phyloP scores from a whole-genome alignment of 805 yeast genomes.

The Kockiozyma suomiensis region DNA sequence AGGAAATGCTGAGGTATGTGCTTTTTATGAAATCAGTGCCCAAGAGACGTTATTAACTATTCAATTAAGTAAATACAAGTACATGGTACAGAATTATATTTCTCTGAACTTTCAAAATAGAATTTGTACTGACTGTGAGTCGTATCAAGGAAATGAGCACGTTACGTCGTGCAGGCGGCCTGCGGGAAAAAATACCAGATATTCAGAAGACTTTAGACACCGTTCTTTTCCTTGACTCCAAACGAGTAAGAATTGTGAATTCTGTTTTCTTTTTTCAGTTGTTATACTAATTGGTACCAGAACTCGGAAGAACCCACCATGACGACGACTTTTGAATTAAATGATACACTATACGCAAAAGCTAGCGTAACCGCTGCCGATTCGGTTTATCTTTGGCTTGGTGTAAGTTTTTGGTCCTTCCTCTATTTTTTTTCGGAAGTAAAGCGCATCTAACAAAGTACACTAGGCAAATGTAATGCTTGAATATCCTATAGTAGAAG shows the following conservation, averaged over 20 bases:
- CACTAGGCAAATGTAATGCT: slow-evolving; percentile 87
- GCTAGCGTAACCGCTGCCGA: slow-evolving; percentile 69
- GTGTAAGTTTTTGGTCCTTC: slow-evolving; percentile 44
- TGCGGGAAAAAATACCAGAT: slow-evolving; percentile 83
- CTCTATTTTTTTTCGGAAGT: not conserved
- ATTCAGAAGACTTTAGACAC: slow-evolving; percentile 80
- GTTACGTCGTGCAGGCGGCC: slow-evolving; percentile 46
- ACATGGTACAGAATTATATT: too few species aligned
- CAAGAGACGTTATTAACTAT: not conserved
- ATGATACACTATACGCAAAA: slow-evolving; percentile 86
- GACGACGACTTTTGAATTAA: slow-evolving; percentile 83
- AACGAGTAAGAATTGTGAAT: slow-evolving; percentile 40
- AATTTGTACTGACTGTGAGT: too few species aligned
- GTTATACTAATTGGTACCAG: slow-evolving; percentile 15
- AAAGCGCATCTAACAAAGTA: not conserved
- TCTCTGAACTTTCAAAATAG: too few species aligned
- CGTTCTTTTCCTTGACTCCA: slow-evolving; percentile 60
- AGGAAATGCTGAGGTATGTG: slow-evolving; percentile 69
- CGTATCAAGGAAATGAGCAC: slow-evolving; percentile 46
- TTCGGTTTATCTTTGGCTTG: slow-evolving; percentile 89
- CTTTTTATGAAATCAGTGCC: not conserved
- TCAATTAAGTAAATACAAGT: slow-evolving; percentile 65
- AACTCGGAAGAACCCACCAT: slow-evolving; percentile 47
- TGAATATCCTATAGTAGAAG: slow-evolving; percentile 90
- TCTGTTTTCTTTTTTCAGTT: not conserved